These are phyloP conservation scores for Gossypium thurberi DNA, from an alignment of 345 rosid genomes.

Conservation along the genomic window DNA sequence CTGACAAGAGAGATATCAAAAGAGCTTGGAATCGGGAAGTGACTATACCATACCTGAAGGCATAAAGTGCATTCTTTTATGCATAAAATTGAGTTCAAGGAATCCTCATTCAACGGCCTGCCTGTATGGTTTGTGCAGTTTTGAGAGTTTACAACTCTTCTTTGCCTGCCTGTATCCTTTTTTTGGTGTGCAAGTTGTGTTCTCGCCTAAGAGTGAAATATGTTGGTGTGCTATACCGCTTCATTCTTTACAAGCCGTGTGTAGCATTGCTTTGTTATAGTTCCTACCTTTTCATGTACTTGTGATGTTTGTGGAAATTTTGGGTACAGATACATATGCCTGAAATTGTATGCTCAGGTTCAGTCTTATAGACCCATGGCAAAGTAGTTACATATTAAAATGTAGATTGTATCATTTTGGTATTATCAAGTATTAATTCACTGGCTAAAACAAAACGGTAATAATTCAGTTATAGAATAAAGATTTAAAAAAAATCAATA, in stretches of 20 bases:
- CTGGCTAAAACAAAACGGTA: too few relatives aligned
- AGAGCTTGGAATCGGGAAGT: constrained; percentile 84
- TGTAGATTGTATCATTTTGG: neutral
- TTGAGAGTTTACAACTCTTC: neutral
- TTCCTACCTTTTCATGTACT: neutral
- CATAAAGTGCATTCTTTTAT: neutral
- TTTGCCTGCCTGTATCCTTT: neutral
- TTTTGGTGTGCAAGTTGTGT: neutral
- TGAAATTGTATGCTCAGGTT: neutral
- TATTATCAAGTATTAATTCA: too few relatives aligned
- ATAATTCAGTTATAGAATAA: too few relatives aligned
- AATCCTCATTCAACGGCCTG: neutral
- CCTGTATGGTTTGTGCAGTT: neutral
- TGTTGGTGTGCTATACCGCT: neutral
- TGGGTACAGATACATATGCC: constrained; percentile 1
- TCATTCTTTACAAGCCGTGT: constrained; percentile 7
- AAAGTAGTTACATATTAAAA: neutral
- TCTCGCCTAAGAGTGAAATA: neutral
- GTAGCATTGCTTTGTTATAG: neutral
- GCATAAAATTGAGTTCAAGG: neutral
- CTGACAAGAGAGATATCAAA: constrained; percentile 84
- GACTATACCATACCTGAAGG: constrained; percentile 13
- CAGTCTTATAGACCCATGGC: neutral
- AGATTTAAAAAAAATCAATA: too few relatives aligned
- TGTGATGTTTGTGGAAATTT: neutral